These are phyloP conservation scores for Pseudocercospora cruenta DNA, from an alignment of 2,329 filamentous ascomycete species.

Conservation along the genomic window DNA sequence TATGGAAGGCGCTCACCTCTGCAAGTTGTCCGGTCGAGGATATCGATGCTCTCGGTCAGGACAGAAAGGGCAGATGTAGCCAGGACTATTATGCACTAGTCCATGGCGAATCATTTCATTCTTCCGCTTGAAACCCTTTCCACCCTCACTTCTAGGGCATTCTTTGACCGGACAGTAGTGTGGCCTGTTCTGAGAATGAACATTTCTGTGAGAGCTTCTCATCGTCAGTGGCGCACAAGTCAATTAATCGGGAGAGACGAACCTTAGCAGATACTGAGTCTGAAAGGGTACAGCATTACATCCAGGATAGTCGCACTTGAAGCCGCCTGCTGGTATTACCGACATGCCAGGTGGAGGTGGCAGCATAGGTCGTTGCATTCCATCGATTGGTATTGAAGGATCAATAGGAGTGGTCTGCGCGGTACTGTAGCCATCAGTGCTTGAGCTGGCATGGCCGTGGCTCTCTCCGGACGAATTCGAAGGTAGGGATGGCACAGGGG, in stretches of 20 bases:
- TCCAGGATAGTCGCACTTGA: conserved; percentile 63
- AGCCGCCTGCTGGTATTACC: conserved; percentile 47
- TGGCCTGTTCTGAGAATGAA: conserved; percentile 65
- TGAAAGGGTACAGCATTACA: conserved; percentile 76
- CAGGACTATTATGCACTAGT: conserved; percentile 89
- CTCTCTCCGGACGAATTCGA: conserved; percentile 37
- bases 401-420: conserved; percentile 42
- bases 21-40: conserved; percentile 91
- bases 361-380: conserved; percentile 30
- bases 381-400: conserved; percentile 36
- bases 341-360: conserved; percentile 43
- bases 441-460: conserved; percentile 34
- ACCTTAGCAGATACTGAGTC: conserved; percentile 76
- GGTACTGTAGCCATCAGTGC: conserved; percentile 40
- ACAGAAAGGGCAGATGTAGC: conserved; percentile 96
- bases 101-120: conserved; percentile 77
- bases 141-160: conserved; percentile 63
- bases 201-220: conserved; percentile 69
- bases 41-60: conserved; percentile 92
- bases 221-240: not conserved
- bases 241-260: conserved; percentile 10
- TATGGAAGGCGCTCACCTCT: conserved; percentile 65
- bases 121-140: conserved; percentile 69
- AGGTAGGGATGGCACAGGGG: conserved; percentile 29
- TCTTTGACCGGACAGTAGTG: conserved; percentile 65